phyloP scores from a whole-genome alignment of 305 asterid species.

The Rubia tinctorum region DNA sequence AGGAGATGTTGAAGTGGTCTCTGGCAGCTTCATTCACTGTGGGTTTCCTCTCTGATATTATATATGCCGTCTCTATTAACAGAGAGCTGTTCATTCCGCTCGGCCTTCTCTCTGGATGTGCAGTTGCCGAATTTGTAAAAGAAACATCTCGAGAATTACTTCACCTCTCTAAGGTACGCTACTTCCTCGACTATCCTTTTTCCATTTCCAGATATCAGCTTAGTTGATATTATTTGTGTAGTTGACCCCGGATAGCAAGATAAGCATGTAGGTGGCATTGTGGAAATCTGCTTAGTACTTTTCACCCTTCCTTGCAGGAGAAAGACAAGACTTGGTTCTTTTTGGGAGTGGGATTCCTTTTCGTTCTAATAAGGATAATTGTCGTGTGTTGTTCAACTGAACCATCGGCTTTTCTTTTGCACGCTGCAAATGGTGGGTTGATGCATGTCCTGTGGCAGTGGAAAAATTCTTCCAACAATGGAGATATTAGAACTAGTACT shows the following conservation, averaged over 20 bases:
- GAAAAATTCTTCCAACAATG: slow-evolving; percentile 23
- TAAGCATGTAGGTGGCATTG: neutral
- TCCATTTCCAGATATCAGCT: neutral
- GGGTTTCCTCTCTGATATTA: slow-evolving; percentile 39
- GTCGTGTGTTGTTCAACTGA: slow-evolving; percentile 22
- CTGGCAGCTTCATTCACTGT: slow-evolving; percentile 34
- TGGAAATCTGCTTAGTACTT: neutral
- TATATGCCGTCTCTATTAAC: slow-evolving; percentile 46
- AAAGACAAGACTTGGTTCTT: slow-evolving; percentile 26
- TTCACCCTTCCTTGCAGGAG: slow-evolving; percentile 35
- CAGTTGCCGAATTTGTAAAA: slow-evolving; percentile 37
- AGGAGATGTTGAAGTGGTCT: slow-evolving; percentile 53
- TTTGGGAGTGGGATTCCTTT: slow-evolving; percentile 43
- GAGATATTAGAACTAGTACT: slow-evolving; percentile 16
- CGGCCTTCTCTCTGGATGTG: slow-evolving; percentile 52
- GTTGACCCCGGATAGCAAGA: too few relatives aligned
- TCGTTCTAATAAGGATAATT: slow-evolving; percentile 39
- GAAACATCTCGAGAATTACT: slow-evolving; percentile 42
- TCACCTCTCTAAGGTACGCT: slow-evolving; percentile 33
- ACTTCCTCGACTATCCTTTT: neutral
- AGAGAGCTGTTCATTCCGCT: slow-evolving; percentile 57
- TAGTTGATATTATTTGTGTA: too few relatives aligned
- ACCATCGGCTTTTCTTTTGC: slow-evolving; percentile 40
- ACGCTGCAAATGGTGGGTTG: slow-evolving; percentile 59
- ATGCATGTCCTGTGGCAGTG: slow-evolving; percentile 56